Base-by-base conservation (phyloP, 345 rosid genomes). In the Microcos paniculata region DNA sequence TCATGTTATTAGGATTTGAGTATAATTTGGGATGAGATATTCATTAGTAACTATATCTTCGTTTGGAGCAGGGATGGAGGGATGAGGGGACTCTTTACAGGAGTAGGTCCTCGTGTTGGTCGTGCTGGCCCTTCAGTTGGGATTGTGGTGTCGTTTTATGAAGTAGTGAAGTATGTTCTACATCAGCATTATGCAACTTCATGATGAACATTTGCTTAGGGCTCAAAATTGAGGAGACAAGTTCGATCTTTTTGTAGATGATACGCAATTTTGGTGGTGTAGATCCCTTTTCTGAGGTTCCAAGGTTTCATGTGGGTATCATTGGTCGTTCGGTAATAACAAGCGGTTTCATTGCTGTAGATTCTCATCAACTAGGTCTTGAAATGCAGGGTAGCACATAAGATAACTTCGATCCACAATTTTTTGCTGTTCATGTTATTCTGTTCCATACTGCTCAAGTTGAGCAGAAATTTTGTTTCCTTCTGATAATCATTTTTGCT, bases 71-170 rank as follows among this genome's bases (percentile, higher is more conserved):
- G 97, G 85, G 90, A 86, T 80, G 95, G 94, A 48, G 94, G 97
- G 70, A 75, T 90, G 87, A 91, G 88, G 79, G 96, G 97, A 57
- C 85, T 94, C 23, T 96, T 94, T 76, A 92, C 89, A 46, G 98
- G 99, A 74, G 90, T 89, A 14, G 97, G 99, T 69, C 98, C 98
- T 79, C 88, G 98, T 56, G 92, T 96, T 72, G 97, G 84, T 1
- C 94, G 98, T 56, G 97, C 89, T 1, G 98, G 98, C 21, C 98
- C 97, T 71, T 94, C 98, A 0, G 97, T 94, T 38, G 98, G 97
- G 81, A 94, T 94, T 31, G 98, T 94, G 71, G 92, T 92, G 30
- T 94, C 98, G 0, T 94, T 89, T 78, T 94, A 94, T 62, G 98
- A 94, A 78, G 97, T 90, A 55, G 94, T 87, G 80, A 94, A 92